These are phyloP conservation scores for Phytophthora pini DNA, from an alignment of 352 stramenopile genomes.

Conservation along the genomic window DNA sequence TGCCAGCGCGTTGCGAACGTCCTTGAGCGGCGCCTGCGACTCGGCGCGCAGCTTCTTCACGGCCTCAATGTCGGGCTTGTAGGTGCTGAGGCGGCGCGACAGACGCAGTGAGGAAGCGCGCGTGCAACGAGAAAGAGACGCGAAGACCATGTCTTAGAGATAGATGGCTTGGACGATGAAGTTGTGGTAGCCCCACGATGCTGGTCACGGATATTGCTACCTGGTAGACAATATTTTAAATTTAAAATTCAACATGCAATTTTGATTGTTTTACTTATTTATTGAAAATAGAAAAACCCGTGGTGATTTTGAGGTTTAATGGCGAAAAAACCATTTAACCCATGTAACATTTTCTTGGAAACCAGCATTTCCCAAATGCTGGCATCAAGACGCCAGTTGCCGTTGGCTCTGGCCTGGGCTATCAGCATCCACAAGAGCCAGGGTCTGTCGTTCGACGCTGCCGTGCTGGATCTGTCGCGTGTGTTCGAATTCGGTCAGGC, in stretches of 20 bases:
- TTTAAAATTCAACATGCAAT: too few relatives aligned
- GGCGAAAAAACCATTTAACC: too few relatives aligned
- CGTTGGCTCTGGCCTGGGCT: constrained; percentile 92
- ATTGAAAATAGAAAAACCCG: too few relatives aligned
- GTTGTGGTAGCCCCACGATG: constrained; percentile 11
- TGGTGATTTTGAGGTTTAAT: too few relatives aligned
- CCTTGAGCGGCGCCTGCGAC: constrained; percentile 88
- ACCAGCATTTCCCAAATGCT: constrained; percentile 22
- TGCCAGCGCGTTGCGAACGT: constrained; percentile 90
- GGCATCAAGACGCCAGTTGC: constrained; percentile 80
- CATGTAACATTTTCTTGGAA: too few relatives aligned
- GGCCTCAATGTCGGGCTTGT: constrained; percentile 85
- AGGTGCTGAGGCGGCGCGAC: constrained; percentile 64
- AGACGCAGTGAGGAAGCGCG: constrained; percentile 16
- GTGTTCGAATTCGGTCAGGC: constrained; percentile 97
- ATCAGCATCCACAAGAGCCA: constrained; percentile 98
- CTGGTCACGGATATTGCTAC: too few relatives aligned
- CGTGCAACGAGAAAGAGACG: constrained; percentile 20
- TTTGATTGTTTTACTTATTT: too few relatives aligned
- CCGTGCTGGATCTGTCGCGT: constrained; percentile 89
- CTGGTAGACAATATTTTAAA: too few relatives aligned
- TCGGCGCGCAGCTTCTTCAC: constrained; percentile 89
- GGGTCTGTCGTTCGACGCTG: constrained; percentile 90
- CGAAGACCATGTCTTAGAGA: constrained; percentile 15
- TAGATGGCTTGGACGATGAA: not conserved